Percentiles rank a stretch among this genome's conserved stretches.
These are phyloP conservation scores for Calamus simplicifolius DNA, from an alignment of 176 grass and related monocot species.

Conservation along the genomic window DNA sequence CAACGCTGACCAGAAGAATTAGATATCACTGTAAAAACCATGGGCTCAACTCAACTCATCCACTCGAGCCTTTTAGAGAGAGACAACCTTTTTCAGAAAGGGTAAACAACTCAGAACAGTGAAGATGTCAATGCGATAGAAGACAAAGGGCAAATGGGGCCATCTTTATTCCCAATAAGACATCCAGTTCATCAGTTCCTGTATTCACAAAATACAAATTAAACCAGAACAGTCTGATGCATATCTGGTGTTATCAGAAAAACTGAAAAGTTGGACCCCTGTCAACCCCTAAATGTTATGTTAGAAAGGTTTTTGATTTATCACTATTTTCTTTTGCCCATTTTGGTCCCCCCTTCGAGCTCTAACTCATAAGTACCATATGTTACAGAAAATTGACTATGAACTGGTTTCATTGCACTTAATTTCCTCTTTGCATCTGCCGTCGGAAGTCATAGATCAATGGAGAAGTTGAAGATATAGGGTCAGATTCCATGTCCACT, in stretches of 20 bases:
- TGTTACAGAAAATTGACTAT: conserved; percentile 2
- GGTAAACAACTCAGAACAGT: background rate
- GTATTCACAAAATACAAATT: conserved; percentile 4
- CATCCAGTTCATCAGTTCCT: background rate
- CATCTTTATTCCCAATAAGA: background rate
- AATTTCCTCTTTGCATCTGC: background rate
- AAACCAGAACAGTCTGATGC: background rate
- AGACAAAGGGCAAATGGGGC: background rate
- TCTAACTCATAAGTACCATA: background rate
- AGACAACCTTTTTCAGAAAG: background rate
- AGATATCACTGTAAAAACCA: no score
- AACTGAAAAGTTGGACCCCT: no score
- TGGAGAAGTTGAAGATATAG: background rate
- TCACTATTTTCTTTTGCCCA: no score
- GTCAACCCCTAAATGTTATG: no score
- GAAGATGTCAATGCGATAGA: background rate
- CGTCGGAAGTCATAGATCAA: background rate
- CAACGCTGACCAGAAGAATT: no score
- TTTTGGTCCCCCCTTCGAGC: no score
- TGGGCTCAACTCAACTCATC: no score
- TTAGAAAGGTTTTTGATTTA: no score
- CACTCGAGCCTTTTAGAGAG: no score
- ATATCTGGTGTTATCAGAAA: background rate
- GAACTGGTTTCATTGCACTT: background rate
- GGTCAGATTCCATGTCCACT: background rate